Percentiles rank a stretch among this genome's conserved stretches.
Conservation (phyloP, 1,139 yeast species). For the Yamadazyma dushanensis region DNA sequence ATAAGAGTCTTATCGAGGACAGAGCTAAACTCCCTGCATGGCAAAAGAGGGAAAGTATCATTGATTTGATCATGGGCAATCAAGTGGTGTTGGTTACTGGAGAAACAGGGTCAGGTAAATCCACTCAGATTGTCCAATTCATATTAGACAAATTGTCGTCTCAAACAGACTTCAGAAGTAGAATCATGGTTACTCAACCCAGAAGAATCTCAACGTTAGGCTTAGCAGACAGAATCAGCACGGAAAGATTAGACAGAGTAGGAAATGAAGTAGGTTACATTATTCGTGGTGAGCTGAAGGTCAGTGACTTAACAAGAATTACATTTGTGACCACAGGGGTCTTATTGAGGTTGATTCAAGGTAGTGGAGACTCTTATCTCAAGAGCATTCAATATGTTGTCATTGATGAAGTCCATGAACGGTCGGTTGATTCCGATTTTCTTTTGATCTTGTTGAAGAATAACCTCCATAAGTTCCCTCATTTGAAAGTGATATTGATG, state of each 20-base stretch:
- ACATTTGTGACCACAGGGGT: constrained; percentile 94
- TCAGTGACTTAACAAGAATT: constrained; percentile 61
- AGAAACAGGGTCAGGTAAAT: constrained; percentile 96
- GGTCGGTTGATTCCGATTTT: constrained; percentile 89
- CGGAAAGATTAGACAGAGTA: constrained; percentile 66
- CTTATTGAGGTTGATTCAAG: constrained; percentile 78
- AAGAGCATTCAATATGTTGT: constrained; percentile 67
- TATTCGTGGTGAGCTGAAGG: constrained; percentile 85
- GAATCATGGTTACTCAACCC: constrained; percentile 89
- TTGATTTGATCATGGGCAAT: constrained; percentile 54
- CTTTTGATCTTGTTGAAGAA: constrained; percentile 73
- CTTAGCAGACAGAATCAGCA: constrained; percentile 87
- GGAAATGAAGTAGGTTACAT: constrained; percentile 88
- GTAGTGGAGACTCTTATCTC: constrained; percentile 40
- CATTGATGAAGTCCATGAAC: constrained; percentile 94
- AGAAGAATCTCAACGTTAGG: constrained; percentile 95
- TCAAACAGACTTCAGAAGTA: constrained; percentile 48
- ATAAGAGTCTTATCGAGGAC: constrained; percentile 18
- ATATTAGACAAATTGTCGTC: constrained; percentile 63
- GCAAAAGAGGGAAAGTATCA: constrained; percentile 58
- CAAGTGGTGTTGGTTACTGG: constrained; percentile 84
- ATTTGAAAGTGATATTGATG: constrained; percentile 77
- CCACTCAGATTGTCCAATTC: constrained; percentile 91
- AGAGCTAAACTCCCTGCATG: constrained; percentile 81
- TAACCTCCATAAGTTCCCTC: constrained; percentile 45